Conservation (phyloP, 306 rosid species). For the Rubus parviflorus region DNA sequence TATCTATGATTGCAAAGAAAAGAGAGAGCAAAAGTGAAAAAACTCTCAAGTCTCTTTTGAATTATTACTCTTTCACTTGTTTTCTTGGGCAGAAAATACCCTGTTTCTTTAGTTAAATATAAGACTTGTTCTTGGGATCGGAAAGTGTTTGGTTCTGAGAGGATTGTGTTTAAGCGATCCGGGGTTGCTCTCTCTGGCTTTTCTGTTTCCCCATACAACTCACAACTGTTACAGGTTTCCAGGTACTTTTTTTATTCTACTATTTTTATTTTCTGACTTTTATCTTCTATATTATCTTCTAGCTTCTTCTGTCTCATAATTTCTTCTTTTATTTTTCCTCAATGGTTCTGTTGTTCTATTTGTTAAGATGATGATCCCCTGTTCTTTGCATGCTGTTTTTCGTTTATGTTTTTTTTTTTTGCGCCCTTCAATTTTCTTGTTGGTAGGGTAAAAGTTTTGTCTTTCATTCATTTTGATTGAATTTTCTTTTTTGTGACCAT, state of each 20-base stretch:
- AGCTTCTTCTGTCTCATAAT: not conserved
- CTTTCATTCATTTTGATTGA: not conserved
- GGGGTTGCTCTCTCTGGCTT: conserved; percentile 41
- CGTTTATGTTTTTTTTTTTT: not conserved
- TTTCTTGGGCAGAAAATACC: not conserved
- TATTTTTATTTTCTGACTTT: conserved; percentile 18
- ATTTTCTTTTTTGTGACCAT: not conserved
- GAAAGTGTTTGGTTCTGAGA: conserved; percentile 43
- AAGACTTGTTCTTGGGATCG: conserved; percentile 46
- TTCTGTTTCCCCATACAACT: conserved; percentile 46
- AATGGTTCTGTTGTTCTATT: not conserved
- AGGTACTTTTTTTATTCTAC: conserved; percentile 31
- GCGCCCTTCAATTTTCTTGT: not conserved
- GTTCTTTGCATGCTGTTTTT: not conserved
- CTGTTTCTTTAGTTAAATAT: conserved; percentile 22
- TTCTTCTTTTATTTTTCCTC: not conserved
- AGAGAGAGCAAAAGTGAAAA: conserved; percentile 25
- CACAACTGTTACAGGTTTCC: conserved; percentile 48
- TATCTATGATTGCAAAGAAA: conserved; percentile 36
- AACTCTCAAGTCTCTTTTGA: conserved; percentile 23
- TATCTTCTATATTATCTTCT: not conserved
- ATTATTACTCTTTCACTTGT: conserved; percentile 7
- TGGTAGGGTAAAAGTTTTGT: not conserved
- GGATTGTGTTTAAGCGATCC: conserved; percentile 42
- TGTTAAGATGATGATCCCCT: conserved; percentile 21